phyloP scores from a whole-genome alignment of 116 monocot genomes.

The Cymodocea nodosa region DNA sequence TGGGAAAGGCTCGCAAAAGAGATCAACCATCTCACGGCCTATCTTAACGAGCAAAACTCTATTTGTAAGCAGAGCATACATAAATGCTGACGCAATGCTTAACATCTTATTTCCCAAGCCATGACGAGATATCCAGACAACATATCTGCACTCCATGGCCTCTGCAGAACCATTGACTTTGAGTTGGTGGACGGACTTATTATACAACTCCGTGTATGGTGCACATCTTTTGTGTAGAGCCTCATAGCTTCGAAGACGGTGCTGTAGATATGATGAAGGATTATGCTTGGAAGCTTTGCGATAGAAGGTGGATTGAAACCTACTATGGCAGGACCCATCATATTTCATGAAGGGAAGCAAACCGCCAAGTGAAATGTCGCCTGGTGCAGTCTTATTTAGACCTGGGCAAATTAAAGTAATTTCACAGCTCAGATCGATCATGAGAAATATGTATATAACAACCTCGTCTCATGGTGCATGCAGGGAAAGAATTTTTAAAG shows the following conservation, averaged over 20 bases:
- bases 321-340: constrained; percentile 40
- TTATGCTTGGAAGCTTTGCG: constrained; percentile 26
- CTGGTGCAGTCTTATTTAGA: too few species aligned
- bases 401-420: too few species aligned
- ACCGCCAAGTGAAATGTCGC: constrained; percentile 34
- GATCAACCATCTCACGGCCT: constrained; percentile 12
- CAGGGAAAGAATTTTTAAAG: too few species aligned
- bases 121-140: constrained; percentile 14
- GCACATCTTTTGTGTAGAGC: constrained; percentile 45
- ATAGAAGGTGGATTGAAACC: constrained; percentile 25
- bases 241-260: too few species aligned
- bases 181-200: constrained; percentile 17
- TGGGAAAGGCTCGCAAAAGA: too few species aligned
- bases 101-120: constrained; percentile 43
- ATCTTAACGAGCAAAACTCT: constrained; percentile 18
- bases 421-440: too few species aligned
- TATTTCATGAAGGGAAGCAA: too few species aligned
- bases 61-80: constrained; percentile 24
- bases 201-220: constrained; percentile 26
- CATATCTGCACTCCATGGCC: constrained; percentile 22
- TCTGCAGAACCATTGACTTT: constrained; percentile 4
- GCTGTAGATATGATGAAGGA: constrained; percentile 39
- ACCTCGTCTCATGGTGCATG: too few species aligned
- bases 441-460: too few species aligned
- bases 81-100: too few species aligned